Percentiles rank a stretch among this genome's conserved stretches.
phyloP scores from a whole-genome alignment of 2,329 filamentous ascomycete genomes.

The Trematosphaeria pertusa region DNA sequence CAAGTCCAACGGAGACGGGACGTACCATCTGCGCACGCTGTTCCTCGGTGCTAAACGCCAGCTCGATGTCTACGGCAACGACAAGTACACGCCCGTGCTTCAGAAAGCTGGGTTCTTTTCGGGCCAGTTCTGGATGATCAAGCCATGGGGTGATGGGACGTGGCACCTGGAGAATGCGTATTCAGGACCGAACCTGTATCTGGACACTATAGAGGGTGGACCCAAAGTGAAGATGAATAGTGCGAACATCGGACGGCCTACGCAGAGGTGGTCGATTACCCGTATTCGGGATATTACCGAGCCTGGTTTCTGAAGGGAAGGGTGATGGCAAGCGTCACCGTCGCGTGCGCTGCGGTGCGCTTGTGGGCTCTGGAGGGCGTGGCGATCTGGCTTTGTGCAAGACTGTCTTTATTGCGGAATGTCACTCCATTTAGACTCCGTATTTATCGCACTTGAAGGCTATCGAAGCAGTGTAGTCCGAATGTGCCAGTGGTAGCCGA shows the following conservation, averaged over 20 bases:
- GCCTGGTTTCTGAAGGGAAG: conserved; percentile 17
- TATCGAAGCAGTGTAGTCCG: too few species aligned
- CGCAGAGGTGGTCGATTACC: conserved; percentile 30
- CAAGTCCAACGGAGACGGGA: conserved; percentile 21
- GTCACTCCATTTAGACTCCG: too few species aligned
- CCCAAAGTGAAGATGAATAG: conserved; percentile 20
- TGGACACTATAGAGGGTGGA: conserved; percentile 28
- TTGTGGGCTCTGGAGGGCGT: too few species aligned
- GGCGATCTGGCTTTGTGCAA: too few species aligned
- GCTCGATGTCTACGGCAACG: conserved; percentile 23
- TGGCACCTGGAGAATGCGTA: conserved; percentile 29
- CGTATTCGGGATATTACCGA: conserved; percentile 25
- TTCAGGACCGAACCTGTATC: conserved; percentile 16
- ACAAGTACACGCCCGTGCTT: conserved; percentile 27
- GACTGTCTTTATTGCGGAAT: too few species aligned
- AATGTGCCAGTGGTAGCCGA: too few species aligned
- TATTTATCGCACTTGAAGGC: too few species aligned
- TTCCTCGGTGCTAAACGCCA: conserved; percentile 27
- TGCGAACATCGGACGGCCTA: conserved; percentile 20
- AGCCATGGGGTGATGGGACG: conserved; percentile 29
- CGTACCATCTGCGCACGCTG: conserved; percentile 24
- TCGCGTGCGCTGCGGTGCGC: too few species aligned
- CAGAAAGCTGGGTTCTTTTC: conserved; percentile 11
- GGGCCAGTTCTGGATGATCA: conserved; percentile 27
- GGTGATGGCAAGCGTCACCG: too few species aligned